A percentile compares a stretch with the other conserved stretches of the same genome.
These are phyloP conservation scores for Fusarium temperatum DNA, from an alignment of 2,329 filamentous ascomycete genomes.

Conservation along the genomic window DNA sequence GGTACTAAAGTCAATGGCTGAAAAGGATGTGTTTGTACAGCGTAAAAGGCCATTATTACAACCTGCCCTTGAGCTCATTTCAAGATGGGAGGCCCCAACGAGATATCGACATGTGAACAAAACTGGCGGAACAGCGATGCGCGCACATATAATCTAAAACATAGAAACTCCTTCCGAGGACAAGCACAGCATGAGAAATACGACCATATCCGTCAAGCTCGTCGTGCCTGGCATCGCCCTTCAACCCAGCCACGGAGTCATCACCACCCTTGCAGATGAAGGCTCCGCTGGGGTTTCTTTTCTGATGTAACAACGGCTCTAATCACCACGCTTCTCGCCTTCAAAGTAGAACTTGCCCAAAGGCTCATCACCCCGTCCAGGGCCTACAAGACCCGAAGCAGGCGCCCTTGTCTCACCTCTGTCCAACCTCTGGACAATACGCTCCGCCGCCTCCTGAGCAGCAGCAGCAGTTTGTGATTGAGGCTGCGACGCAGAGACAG, in stretches of 20 bases:
- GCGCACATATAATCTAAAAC: conserved; percentile 14
- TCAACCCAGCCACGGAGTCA: background rate
- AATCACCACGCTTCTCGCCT: conserved; percentile 45
- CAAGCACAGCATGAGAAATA: background rate
- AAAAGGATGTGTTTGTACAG: background rate
- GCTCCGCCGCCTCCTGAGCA: conserved; percentile 67
- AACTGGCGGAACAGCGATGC: background rate
- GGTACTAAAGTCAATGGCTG: background rate
- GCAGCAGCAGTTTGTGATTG: conserved; percentile 33
- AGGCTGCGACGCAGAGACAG: conserved; percentile 55
- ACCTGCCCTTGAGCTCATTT: background rate
- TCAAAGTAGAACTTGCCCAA: conserved; percentile 71
- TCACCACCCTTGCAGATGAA: background rate
- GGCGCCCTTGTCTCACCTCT: conserved; percentile 56
- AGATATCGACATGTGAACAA: background rate
- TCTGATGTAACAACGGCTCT: background rate
- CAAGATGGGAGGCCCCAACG: background rate
- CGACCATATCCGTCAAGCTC: background rate
- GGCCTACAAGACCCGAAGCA: conserved; percentile 52
- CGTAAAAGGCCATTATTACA: background rate
- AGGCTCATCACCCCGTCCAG: conserved; percentile 55
- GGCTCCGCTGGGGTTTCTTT: background rate
- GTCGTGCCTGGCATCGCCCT: background rate
- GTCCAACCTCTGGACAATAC: conserved; percentile 68
- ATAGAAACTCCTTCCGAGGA: background rate